Base-by-base conservation (phyloP, 2,329 filamentous ascomycete species). In the Knufia petricola region DNA sequence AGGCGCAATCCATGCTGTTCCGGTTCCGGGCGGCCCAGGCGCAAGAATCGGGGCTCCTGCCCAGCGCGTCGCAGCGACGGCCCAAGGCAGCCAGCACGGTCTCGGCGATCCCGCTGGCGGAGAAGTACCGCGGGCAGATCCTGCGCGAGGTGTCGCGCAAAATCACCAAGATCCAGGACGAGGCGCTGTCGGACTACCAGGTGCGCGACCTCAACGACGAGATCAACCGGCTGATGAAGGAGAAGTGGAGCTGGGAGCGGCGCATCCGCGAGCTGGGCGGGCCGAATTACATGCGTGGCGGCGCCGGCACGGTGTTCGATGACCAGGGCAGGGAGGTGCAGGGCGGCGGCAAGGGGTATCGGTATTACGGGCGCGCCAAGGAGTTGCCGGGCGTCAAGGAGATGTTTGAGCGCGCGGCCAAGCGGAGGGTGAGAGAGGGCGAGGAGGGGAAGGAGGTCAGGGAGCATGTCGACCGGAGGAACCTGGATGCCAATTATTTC, bases 1-100 rank as follows among this genome's bases (percentile, higher is more conserved):
- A 96, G 69, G 90, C 92, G 62, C 92, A 98, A 75, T 95, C 89
- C 41, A 98, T 98, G 90, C 90, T 98, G 68, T 98, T 95, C 74
- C 90, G 92, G 76, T 98, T 98, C 76, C 87, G 92, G 67, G 92
- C 94, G 63, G 86, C 90, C 60, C 92, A 96, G 78, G 90, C 90
- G 57, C 87, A 88, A 56, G 89, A 95, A 70, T 78, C 95, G 41
- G 90, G 90, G 63, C 95, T 96, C 67, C 86, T 98, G 69, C 90
- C 96, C 73, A 85, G 85, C 23, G 85, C 87, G 51, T 86, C 89
- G 53, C 84, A 87, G 7, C 86, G 89, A 9, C 87, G 92, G 2
- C 92, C 92, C 46, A 94, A 90, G 68, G 78, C 84, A 55, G 95
- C 96, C 66, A 94, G 87, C 39, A 81, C 87, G 59, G 82, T 95